Conservation (phyloP, 345 rosid genomes). For the Eucalyptus erythrocorys region DNA sequence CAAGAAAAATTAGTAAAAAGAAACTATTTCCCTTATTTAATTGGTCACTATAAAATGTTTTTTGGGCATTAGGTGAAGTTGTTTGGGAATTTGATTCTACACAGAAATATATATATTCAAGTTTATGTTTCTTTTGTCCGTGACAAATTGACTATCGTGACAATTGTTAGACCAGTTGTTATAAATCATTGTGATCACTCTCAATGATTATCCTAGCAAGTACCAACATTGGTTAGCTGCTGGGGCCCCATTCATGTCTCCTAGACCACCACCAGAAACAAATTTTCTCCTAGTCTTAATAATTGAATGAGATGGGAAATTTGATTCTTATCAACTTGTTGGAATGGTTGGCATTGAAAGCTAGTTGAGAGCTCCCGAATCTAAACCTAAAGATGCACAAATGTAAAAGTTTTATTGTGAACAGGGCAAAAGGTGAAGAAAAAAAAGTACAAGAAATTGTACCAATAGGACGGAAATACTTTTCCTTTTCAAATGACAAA, state of each 20-base stretch:
- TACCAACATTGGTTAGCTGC: not conserved
- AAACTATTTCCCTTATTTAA: not conserved
- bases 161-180: not conserved
- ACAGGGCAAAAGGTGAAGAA: not conserved
- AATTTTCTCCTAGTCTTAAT: not conserved
- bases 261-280: not conserved
- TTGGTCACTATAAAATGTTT: not conserved
- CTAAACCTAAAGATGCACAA: not conserved
- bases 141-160: not conserved
- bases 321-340: not conserved
- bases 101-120: too few species aligned
- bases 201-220: not conserved
- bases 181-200: not conserved
- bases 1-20: not conserved
- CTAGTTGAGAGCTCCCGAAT: not conserved
- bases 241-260: not conserved
- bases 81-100: not conserved
- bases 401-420: not conserved
- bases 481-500: not conserved
- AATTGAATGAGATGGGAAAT: not conserved
- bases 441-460: not conserved
- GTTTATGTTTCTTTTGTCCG: not conserved
- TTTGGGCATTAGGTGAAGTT: not conserved
- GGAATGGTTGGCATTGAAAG: not conserved
- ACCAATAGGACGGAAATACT: not conserved